Evolutionary conservation across 768 basidiomycete genomes (phyloP), one percentile per base, ranked within the genome.

Genomic region (Suillus lakei): DNA sequence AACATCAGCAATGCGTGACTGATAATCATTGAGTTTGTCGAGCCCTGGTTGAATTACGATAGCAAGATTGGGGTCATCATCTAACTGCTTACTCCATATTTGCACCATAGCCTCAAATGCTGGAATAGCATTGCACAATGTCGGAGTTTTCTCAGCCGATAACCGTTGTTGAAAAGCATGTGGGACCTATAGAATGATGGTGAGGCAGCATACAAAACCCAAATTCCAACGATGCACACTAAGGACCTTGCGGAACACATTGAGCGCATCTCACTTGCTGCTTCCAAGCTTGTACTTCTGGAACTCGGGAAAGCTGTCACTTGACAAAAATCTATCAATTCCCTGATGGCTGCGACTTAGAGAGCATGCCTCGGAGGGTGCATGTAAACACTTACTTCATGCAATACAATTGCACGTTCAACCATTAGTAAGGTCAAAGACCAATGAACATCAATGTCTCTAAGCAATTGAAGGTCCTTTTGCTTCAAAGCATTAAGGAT

Each of bases 121-220:
- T 12, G 75, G 77, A 30, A 79, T 46, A 1, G 75, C 72, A 58
- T 72, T 44, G 21, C 71, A 68, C 0, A 78, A 64, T 3, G 73
- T 75, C 2, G 75, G 78, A 0, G 72, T 79, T 62, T 74, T 72
- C 44, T 79, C 73, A 26, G 66, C 62, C 9, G 74, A 78, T 16
- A 79, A 67, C 23, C 59, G 53, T 54, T 79, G 77, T 64, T 78
- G 77, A 56, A 78, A 78, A 8, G 72, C 72, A 68, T 75, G 70
- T 0, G 77, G 78, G 3, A 76, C 71, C 77, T 79, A 34, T 21
- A 62, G 44, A 4, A 63, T n/a, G 18, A 63, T 54, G 18, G 62
- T 26, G 26, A 23, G 46, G 32, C 34, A 56, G 46, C 28, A 62
- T 39, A 15, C 38, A 39, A 39, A 39, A 39, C 26, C 32, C 63